phyloP scores from a whole-genome alignment of 371 early-diverging fungal species.

The Chytridiales sp. region DNA sequence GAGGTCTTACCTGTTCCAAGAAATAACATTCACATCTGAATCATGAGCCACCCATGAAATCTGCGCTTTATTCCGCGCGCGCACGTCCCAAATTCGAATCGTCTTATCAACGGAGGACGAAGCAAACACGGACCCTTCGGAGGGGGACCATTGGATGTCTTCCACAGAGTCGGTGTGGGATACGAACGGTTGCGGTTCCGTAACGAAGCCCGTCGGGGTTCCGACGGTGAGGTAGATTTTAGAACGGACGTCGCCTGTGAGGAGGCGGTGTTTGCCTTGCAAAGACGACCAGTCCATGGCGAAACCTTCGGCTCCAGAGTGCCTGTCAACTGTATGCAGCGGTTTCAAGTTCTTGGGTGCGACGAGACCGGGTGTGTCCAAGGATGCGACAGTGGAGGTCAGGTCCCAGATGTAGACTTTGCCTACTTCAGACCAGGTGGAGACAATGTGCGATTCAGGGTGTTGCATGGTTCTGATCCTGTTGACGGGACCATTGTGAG shows the following conservation, averaged over 20 bases:
- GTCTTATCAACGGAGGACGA: constrained; percentile 87
- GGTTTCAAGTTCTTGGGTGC: constrained; percentile 66
- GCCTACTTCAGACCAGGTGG: constrained; percentile 94
- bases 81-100: constrained; percentile 92
- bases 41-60: constrained; percentile 81
- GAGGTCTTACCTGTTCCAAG: constrained; percentile 83
- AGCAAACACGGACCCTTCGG: constrained; percentile 88
- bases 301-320: constrained; percentile 84
- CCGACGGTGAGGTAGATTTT: constrained; percentile 68
- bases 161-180: constrained; percentile 89
- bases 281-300: constrained; percentile 92
- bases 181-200: constrained; percentile 72
- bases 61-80: constrained; percentile 66
- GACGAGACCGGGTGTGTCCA: constrained; percentile 78
- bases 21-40: constrained; percentile 93
- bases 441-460: constrained; percentile 62
- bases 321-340: constrained; percentile 73
- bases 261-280: constrained; percentile 61
- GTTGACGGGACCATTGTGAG: constrained; percentile 91
- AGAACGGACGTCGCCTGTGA: constrained; percentile 83
- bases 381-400: constrained; percentile 63
- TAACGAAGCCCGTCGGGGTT: constrained; percentile 60
- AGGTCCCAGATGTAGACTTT: constrained; percentile 91
- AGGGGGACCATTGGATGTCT: constrained; percentile 95
- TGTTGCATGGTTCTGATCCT: constrained; percentile 72